Evolutionary conservation across 2,329 filamentous ascomycete genomes (phyloP).

Genomic region (Phaeophleospora eucalypticola): DNA sequence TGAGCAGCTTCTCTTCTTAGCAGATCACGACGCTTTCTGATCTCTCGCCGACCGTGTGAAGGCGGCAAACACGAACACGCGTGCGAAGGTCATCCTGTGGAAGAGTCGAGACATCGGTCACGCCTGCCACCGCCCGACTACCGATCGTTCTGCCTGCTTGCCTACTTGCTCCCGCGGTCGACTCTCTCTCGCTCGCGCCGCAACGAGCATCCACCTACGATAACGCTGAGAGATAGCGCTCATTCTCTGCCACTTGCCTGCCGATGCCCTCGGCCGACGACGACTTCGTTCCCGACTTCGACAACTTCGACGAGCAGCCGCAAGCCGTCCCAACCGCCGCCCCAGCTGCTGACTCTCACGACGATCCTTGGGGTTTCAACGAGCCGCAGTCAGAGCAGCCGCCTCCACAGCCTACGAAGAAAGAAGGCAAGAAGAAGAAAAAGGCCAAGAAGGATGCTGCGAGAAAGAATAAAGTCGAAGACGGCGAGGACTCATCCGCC

Average conservation of each 20-base stretch:
- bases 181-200: background rate
- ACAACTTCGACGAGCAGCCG: constrained; percentile 24
- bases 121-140: background rate
- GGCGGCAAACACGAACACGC: background rate
- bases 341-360: constrained; percentile 7
- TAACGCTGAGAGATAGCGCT: background rate
- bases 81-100: background rate
- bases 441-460: constrained; percentile 24
- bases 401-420: constrained; percentile 5
- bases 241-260: background rate
- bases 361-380: constrained; percentile 16
- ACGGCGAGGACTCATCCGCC: constrained; percentile 24
- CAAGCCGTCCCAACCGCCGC: constrained; percentile 11
- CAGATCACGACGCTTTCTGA: background rate
- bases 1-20: background rate
- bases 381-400: background rate
- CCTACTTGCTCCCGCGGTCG: background rate
- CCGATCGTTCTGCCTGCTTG: background rate
- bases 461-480: constrained; percentile 12
- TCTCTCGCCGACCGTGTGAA: background rate
- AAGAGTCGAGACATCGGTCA: background rate
- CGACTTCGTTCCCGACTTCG: constrained; percentile 24
- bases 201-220: background rate
- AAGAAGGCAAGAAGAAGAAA: constrained; percentile 26
- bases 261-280: constrained; percentile 22